Percentiles rank a stretch among this genome's conserved stretches.
Conservation (phyloP, 2,329 filamentous ascomycete species). For the Aspergillus sp. region DNA sequence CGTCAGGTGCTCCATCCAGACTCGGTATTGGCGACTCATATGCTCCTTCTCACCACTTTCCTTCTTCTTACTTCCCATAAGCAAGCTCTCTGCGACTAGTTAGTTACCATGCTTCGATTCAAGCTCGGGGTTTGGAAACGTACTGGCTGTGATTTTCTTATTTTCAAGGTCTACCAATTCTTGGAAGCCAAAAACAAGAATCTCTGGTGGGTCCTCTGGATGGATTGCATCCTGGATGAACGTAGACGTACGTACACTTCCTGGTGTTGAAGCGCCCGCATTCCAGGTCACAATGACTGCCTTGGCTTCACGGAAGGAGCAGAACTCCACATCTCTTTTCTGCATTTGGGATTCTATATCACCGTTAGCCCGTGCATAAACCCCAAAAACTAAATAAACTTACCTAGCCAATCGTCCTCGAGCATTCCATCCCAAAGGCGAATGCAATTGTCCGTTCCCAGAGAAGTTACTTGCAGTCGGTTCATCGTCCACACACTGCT, state of each 20-base stretch:
- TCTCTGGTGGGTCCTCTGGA: constrained; percentile 77
- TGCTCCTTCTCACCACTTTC: constrained; percentile 74
- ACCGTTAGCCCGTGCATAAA: constrained; percentile 19
- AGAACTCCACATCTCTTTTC: constrained; percentile 75
- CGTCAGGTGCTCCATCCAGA: constrained; percentile 89
- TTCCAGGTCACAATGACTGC: constrained; percentile 93
- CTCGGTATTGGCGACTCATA: constrained; percentile 96
- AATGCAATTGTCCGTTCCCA: constrained; percentile 83
- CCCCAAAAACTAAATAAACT: constrained; percentile 18
- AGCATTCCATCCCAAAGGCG: constrained; percentile 89
- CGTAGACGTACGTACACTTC: constrained; percentile 70
- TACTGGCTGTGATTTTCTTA: constrained; percentile 93
- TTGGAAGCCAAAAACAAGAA: constrained; percentile 94
- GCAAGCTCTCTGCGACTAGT: constrained; percentile 65
- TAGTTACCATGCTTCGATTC: constrained; percentile 20
- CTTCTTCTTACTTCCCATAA: constrained; percentile 79
- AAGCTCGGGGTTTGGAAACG: constrained; percentile 28
- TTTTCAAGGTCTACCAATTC: constrained; percentile 98
- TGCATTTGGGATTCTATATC: constrained; percentile 76
- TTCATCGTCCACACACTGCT: constrained; percentile 84
- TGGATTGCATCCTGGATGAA: constrained; percentile 82
- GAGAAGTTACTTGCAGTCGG: constrained; percentile 77
- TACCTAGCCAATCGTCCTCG: constrained; percentile 87
- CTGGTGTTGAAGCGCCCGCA: constrained; percentile 91
- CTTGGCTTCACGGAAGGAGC: constrained; percentile 77